phyloP scores from a whole-genome alignment of 805 yeast species.

The Metschnikowia kofuensis region DNA sequence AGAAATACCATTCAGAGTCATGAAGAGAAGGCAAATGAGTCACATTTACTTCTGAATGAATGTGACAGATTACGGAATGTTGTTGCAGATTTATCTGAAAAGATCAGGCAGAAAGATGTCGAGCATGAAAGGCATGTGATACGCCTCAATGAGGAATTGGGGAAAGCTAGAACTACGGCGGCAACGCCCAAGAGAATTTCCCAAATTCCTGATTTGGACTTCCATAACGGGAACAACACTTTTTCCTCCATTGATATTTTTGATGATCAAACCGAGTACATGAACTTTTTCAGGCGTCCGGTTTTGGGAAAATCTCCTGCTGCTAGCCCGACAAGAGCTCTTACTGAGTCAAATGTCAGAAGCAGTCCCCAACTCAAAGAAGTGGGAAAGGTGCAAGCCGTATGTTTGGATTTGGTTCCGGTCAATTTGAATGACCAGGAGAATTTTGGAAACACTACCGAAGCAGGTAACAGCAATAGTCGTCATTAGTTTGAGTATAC shows the following conservation, averaged over 20 bases:
- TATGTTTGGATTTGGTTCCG: not conserved
- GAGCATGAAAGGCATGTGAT: conserved; percentile 6
- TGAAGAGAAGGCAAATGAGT: not conserved
- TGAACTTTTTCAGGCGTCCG: conserved; percentile 7
- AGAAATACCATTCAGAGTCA: not conserved
- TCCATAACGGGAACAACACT: conserved; percentile 9
- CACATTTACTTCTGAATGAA: not conserved
- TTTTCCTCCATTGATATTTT: conserved; percentile 14
- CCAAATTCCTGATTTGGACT: conserved; percentile 11
- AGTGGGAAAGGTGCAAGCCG: not conserved
- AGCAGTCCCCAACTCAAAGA: not conserved
- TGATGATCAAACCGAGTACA: conserved; percentile 14
- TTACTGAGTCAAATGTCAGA: conserved; percentile 3
- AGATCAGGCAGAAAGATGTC: not conserved
- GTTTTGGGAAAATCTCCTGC: conserved; percentile 1
- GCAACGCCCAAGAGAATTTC: conserved; percentile 1
- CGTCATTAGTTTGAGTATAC: not conserved
- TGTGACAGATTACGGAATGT: not conserved
- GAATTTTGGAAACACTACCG: not conserved
- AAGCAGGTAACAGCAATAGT: not conserved
- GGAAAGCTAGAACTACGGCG: not conserved
- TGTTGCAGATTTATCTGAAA: not conserved
- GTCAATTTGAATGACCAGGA: not conserved
- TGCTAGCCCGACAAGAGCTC: conserved; percentile 9
- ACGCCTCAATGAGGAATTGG: conserved; percentile 8